These are phyloP conservation scores for Mortierella hygrophila DNA, from an alignment of 192 early-diverging fungal genomes.

Conservation along the genomic window DNA sequence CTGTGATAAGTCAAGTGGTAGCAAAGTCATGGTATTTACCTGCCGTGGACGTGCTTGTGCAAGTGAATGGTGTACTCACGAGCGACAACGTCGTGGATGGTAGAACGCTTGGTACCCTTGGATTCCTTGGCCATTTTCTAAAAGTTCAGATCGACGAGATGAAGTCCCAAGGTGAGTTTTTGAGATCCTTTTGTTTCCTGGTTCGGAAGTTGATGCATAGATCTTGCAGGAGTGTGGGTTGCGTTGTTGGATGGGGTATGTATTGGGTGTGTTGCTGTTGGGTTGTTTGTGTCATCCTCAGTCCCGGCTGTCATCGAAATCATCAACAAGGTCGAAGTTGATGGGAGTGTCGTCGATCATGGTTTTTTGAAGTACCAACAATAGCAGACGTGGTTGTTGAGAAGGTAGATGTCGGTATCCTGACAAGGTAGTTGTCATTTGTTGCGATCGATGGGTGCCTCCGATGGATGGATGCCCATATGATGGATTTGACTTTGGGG, in stretches of 20 bases:
- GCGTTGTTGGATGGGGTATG: background rate
- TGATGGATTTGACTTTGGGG: background rate
- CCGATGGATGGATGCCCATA: background rate
- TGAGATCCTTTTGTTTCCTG: background rate
- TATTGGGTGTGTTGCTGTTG: too few species aligned
- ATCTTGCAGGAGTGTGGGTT: background rate
- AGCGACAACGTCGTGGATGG: conserved; percentile 80
- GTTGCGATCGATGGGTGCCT: background rate
- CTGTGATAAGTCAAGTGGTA: background rate
- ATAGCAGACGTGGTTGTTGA: background rate
- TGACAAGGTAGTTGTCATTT: background rate
- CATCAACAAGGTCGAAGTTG: too few species aligned
- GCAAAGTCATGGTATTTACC: conserved; percentile 54
- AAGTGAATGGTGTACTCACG: conserved; percentile 99
- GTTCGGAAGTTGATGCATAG: background rate
- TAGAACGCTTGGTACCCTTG: conserved; percentile 82
- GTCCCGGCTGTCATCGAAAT: background rate
- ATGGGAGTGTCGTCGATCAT: too few species aligned
- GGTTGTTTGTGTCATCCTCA: background rate
- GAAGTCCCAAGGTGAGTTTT: background rate
- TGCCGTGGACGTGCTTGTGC: conserved; percentile 92
- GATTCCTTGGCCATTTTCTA: conserved; percentile 82
- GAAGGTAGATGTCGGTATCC: background rate
- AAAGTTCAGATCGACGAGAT: background rate
- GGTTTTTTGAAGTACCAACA: background rate